Conservation (phyloP, 2,329 filamentous ascomycete species). For the Cladosporium sp. region DNA sequence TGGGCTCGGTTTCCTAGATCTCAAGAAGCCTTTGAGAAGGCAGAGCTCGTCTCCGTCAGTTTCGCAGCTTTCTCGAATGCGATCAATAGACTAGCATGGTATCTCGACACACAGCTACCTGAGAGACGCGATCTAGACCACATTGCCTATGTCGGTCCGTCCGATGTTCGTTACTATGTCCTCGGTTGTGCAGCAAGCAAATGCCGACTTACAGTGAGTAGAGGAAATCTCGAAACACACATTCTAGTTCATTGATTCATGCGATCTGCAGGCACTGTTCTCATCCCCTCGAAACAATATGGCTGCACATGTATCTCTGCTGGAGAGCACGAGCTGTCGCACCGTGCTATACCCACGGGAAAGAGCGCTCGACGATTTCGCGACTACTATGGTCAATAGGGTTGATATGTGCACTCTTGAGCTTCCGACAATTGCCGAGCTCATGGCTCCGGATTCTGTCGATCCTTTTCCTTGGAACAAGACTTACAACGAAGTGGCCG, state of each 20-base stretch:
- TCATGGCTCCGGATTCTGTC: neutral
- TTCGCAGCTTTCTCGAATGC: constrained; percentile 19
- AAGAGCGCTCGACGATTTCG: neutral
- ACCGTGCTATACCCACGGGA: constrained; percentile 3
- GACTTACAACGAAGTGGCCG: neutral
- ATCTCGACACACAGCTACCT: neutral
- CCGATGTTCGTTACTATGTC: constrained; percentile 23
- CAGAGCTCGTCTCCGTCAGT: neutral
- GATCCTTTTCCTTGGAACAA: neutral
- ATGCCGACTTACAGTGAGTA: constrained; percentile 9
- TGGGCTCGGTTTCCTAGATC: constrained; percentile 19
- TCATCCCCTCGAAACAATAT: constrained; percentile 21
- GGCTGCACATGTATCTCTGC: constrained; percentile 15
- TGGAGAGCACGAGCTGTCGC: constrained; percentile 18
- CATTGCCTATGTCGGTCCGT: constrained; percentile 21
- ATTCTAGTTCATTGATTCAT: too few species aligned
- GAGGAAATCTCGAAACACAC: too few species aligned
- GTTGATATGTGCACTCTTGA: neutral
- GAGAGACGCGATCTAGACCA: constrained; percentile 11
- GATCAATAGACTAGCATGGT: constrained; percentile 21
- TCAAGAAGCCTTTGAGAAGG: constrained; percentile 11
- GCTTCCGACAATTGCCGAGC: neutral
- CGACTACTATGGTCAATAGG: neutral
- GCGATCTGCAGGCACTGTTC: constrained; percentile 12
- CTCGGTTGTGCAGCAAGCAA: constrained; percentile 22